Percentiles rank a stretch among this genome's conserved stretches.
Conservation (phyloP, 176 grass and related monocot genomes). For the Oryza coarctata region DNA sequence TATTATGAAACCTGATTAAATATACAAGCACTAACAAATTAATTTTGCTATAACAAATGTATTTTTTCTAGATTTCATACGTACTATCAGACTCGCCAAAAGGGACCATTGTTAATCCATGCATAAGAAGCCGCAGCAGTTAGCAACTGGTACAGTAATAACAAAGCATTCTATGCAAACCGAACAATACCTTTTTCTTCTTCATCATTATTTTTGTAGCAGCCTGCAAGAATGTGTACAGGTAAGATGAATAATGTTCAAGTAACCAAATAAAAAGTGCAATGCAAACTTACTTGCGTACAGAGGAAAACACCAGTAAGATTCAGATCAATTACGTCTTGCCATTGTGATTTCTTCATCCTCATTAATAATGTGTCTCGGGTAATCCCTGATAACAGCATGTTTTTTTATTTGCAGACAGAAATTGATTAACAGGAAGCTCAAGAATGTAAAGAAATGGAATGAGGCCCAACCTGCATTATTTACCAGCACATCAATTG, state of each 20-base stretch:
- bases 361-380: slow-evolving; percentile 93
- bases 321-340: slow-evolving; percentile 97
- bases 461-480: slow-evolving; percentile 73
- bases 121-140: not conserved
- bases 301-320: slow-evolving; percentile 96
- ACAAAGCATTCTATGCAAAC: not conserved
- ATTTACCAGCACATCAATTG: slow-evolving; percentile 88
- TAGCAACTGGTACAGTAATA: too few relatives aligned
- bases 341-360: slow-evolving; percentile 99
- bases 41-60: not conserved
- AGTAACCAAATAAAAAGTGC: not conserved
- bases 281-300: slow-evolving; percentile 62
- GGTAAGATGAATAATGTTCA: slow-evolving; percentile 34
- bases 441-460: not conserved
- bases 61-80: not conserved
- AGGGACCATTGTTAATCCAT: not conserved
- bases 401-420: slow-evolving; percentile 1
- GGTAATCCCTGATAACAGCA: slow-evolving; percentile 76
- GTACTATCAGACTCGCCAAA: not conserved
- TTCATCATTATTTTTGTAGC: slow-evolving; percentile 99
- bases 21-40: not conserved
- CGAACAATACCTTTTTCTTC: slow-evolving; percentile 71
- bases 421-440: not conserved
- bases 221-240: slow-evolving; percentile 56
- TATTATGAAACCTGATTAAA: not conserved